Base-by-base conservation (phyloP, 192 early-diverging fungal genomes). In the Podila horticola region DNA sequence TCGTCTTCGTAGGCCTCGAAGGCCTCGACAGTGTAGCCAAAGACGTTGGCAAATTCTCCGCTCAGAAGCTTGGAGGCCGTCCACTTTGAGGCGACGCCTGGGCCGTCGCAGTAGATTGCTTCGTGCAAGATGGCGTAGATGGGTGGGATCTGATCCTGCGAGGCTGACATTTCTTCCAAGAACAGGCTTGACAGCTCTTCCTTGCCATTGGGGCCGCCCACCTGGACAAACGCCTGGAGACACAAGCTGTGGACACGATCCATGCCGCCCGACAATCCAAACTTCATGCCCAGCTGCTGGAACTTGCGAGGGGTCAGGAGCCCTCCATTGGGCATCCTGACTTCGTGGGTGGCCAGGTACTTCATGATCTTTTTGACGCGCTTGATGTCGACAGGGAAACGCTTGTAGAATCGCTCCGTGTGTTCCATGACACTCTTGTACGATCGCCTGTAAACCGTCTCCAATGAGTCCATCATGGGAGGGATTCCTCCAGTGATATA, bases 401-500 rank as follows among this genome's bases (percentile, higher is more conserved):
- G 89, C 30, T 85, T 87, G 64, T 93, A 93, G 67, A 89, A 91
- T 36, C 87, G 81, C 59, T 88, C 84, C 64, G 91, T 91, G 31
- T 88, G 89, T 24, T 86, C 72, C 38, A 92, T 66, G 71, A 90
- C 90, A 8, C 90, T 87, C 71, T 73, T 83, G 73, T 91, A 93
- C 1, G 90, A 83, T 3, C 86, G 84, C 31, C 84, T 76, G 58
- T 93, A 91, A 33, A 92, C 92, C 4, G 73, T 62, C 48, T 93
- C 92, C 30, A 91, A 85, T 20, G 75, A 75, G 34, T 90, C 87
- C n/a, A 90, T 76, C 13, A 91, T 66, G n/a, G 92, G 91, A 26
- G 90, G 92, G 29, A 93, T 84, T 38, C 92, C 92, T 33, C 92
- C 92, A 11, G 92, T 91, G 65, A 93, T 91, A 60, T 89, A 89